A percentile compares a stretch with the other conserved stretches of the same genome.
These are phyloP conservation scores for Teunomyces tritomae DNA, from an alignment of 805 yeast species.

Conservation along the genomic window DNA sequence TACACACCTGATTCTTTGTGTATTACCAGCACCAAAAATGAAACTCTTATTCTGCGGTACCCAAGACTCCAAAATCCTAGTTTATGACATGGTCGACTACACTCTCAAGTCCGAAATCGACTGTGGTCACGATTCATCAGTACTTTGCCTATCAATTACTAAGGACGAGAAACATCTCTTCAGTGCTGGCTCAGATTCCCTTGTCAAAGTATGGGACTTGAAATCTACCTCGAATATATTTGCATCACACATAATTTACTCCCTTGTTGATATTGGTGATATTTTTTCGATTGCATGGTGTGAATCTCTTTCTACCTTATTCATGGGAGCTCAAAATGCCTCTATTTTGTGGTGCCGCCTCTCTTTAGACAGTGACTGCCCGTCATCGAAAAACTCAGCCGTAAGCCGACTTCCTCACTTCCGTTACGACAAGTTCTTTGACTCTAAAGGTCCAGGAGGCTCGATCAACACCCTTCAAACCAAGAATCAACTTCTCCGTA, in stretches of 20 bases:
- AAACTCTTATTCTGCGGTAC: slow-evolving; percentile 82
- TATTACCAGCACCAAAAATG: slow-evolving; percentile 56
- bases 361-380: neutral
- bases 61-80: slow-evolving; percentile 75
- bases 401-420: slow-evolving; percentile 46
- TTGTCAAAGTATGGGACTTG: slow-evolving; percentile 82
- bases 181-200: slow-evolving; percentile 87
- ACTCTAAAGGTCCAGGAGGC: slow-evolving; percentile 85
- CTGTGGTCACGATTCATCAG: slow-evolving; percentile 59
- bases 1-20: slow-evolving; percentile 69
- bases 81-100: slow-evolving; percentile 65
- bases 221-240: slow-evolving; percentile 8
- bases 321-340: slow-evolving; percentile 92
- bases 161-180: slow-evolving; percentile 59
- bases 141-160: slow-evolving; percentile 62
- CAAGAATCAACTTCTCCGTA: slow-evolving; percentile 20
- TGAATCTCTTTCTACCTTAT: slow-evolving; percentile 55
- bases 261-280: slow-evolving; percentile 88
- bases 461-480: slow-evolving; percentile 29
- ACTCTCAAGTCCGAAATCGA: slow-evolving; percentile 48
- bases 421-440: slow-evolving; percentile 82
- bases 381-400: neutral
- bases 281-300: slow-evolving; percentile 81
- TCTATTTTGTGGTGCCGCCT: slow-evolving; percentile 69
- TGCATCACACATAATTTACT: slow-evolving; percentile 70